phyloP scores from a whole-genome alignment of 345 rosid genomes.

The Tarenaya hassleriana region DNA sequence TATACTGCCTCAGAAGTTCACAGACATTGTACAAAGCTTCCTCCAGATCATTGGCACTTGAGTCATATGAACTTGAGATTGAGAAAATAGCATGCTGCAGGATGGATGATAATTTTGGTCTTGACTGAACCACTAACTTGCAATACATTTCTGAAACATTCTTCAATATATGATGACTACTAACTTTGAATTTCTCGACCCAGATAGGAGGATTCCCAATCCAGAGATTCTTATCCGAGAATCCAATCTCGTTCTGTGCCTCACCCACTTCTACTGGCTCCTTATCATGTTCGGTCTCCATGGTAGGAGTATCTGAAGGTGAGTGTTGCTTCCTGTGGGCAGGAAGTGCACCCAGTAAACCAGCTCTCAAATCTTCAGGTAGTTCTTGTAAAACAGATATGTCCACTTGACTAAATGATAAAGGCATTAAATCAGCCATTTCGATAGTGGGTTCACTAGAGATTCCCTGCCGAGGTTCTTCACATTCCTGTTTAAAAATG shows the following conservation, averaged over 20 bases:
- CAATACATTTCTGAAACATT: conserved; percentile 48
- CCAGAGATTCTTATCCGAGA: conserved; percentile 41
- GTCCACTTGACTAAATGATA: conserved; percentile 79
- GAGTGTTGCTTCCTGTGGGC: conserved; percentile 39
- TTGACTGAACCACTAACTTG: conserved; percentile 39
- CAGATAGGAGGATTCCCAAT: conserved; percentile 74
- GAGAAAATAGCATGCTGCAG: conserved; percentile 43
- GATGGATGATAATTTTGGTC: conserved; percentile 42
- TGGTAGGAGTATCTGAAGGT: conserved; percentile 28
- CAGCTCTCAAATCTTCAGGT: conserved; percentile 73
- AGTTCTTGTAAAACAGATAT: conserved; percentile 64
- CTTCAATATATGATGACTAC: conserved; percentile 42
- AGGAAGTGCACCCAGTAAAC: conserved; percentile 61
- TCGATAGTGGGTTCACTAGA: conserved; percentile 25
- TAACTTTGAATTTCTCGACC: conserved; percentile 57
- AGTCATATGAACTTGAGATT: conserved; percentile 29
- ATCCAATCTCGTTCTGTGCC: conserved; percentile 33
- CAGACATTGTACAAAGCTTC: conserved; percentile 41
- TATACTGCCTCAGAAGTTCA: conserved; percentile 62
- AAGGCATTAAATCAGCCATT: conserved; percentile 56
- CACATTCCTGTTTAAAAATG: conserved; percentile 18
- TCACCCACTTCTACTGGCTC: conserved; percentile 23
- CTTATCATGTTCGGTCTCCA: conserved; percentile 31
- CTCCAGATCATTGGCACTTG: conserved; percentile 35
- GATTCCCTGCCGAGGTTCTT: conserved; percentile 12